Percentiles rank a stretch among this genome's conserved stretches.
phyloP scores from a whole-genome alignment of 306 rosid genomes.

The Lupinus albus region DNA sequence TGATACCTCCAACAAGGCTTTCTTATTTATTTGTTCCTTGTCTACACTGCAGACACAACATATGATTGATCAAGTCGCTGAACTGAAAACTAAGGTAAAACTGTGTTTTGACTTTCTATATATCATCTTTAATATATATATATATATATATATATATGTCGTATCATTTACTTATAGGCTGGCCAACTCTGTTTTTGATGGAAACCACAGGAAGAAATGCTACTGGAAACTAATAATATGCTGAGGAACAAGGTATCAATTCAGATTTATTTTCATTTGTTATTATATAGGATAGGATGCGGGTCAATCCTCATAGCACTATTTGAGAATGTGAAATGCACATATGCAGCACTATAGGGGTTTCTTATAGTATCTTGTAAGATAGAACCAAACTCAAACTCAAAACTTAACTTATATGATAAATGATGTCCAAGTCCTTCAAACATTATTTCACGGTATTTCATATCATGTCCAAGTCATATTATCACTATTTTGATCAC shows the following conservation, averaged over 20 bases:
- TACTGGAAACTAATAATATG: constrained; percentile 59
- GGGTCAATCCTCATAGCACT: background rate
- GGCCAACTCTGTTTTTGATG: constrained; percentile 28
- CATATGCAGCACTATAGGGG: too few relatives aligned
- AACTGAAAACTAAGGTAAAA: constrained; percentile 67
- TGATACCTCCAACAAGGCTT: constrained; percentile 1
- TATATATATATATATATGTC: too few relatives aligned
- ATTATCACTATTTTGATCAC: too few relatives aligned
- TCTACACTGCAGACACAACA: constrained; percentile 57
- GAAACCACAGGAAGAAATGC: constrained; percentile 61
- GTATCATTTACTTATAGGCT: constrained; percentile 19
- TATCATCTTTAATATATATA: background rate
- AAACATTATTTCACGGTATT: too few relatives aligned
- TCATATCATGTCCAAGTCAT: too few relatives aligned
- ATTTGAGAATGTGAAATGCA: background rate
- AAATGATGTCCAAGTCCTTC: too few relatives aligned
- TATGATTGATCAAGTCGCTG: constrained; percentile 60
- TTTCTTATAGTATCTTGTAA: too few relatives aligned
- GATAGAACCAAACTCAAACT: too few relatives aligned
- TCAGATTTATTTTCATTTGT: background rate
- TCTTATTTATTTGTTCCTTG: constrained; percentile 23
- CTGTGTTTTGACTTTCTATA: constrained; percentile 4
- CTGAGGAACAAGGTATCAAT: constrained; percentile 60
- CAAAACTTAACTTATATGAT: too few relatives aligned
- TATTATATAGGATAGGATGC: background rate